Conservation (phyloP, 768 basidiomycete species). For the Lentinus tigrinus region DNA sequence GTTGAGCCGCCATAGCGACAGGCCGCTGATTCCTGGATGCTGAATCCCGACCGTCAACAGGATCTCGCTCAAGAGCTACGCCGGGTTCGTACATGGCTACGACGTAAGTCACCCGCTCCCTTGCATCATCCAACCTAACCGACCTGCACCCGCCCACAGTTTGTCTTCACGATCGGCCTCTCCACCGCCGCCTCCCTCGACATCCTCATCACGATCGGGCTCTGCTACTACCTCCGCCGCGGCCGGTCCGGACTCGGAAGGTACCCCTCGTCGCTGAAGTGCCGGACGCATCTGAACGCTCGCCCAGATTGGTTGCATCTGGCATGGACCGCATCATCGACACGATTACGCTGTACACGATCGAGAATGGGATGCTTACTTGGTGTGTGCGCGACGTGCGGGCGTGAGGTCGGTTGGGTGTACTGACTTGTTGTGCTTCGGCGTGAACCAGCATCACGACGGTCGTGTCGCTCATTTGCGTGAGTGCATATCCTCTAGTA, state of each 20-base stretch:
- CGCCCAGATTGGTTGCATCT: not conserved
- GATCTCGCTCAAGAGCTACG: slow-evolving; percentile 11
- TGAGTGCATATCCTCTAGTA: slow-evolving; percentile 3
- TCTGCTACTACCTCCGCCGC: slow-evolving; percentile 26
- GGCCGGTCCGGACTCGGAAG: slow-evolving; percentile 19
- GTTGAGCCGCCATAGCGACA: not conserved
- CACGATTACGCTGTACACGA: slow-evolving; percentile 24
- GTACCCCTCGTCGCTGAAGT: not conserved
- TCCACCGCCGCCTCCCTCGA: slow-evolving; percentile 25
- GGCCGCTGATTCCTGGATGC: not conserved
- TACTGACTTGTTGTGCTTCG: not conserved
- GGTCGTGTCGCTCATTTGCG: slow-evolving; percentile 23
- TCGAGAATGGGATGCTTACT: slow-evolving; percentile 27
- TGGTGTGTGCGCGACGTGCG: slow-evolving; percentile 9
- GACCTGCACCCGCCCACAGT: slow-evolving; percentile 14
- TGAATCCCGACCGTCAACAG: not conserved
- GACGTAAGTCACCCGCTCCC: not conserved
- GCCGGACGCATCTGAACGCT: not conserved
- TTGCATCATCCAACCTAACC: not conserved
- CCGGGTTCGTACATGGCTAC: slow-evolving; percentile 3
- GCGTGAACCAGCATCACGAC: slow-evolving; percentile 17
- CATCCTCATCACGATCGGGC: slow-evolving; percentile 22
- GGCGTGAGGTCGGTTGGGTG: not conserved
- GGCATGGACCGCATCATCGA: slow-evolving; percentile 27
- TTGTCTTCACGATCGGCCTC: slow-evolving; percentile 28